phyloP scores from a whole-genome alignment of 1,284 basidiomycete genomes.

The Porogramme epimiltina region DNA sequence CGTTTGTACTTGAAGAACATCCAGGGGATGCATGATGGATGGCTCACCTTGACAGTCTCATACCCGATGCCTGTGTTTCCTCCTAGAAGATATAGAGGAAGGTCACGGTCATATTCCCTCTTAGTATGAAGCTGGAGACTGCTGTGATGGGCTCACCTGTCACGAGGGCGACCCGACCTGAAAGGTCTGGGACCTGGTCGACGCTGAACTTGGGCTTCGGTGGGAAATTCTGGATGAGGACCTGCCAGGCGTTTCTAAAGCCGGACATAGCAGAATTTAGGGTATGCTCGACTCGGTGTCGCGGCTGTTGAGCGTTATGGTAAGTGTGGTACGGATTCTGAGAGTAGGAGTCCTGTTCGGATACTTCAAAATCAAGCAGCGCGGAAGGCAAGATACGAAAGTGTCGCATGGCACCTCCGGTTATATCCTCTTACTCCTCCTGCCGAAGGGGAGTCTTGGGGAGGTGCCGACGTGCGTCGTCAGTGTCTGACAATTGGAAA shows the following conservation, averaged over 20 bases:
- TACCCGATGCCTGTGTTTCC: constrained; percentile 42
- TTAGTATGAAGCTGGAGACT: no score
- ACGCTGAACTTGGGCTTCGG: constrained; percentile 44
- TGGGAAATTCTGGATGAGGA: constrained; percentile 25
- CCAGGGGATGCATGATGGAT: background rate
- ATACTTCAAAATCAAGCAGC: no score
- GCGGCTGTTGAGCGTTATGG: no score
- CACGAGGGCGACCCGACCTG: constrained; percentile 43
- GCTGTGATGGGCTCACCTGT: constrained; percentile 42
- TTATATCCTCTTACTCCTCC: no score
- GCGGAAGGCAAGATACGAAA: no score
- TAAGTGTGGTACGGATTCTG: no score
- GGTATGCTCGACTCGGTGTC: no score
- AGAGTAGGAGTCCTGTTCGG: no score
- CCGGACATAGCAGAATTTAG: no score
- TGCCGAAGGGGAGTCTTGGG: background rate
- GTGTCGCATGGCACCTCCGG: background rate
- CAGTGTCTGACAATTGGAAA: background rate
- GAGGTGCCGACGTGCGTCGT: background rate
- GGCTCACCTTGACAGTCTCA: constrained; percentile 21
- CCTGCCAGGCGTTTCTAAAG: background rate
- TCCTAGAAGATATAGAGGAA: background rate
- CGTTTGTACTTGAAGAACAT: background rate
- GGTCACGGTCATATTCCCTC: no score
- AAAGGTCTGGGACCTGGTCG: constrained; percentile 52